Evolutionary conservation across 2,329 filamentous ascomycete species (phyloP).

Genomic region (Monosporascus sp.): DNA sequence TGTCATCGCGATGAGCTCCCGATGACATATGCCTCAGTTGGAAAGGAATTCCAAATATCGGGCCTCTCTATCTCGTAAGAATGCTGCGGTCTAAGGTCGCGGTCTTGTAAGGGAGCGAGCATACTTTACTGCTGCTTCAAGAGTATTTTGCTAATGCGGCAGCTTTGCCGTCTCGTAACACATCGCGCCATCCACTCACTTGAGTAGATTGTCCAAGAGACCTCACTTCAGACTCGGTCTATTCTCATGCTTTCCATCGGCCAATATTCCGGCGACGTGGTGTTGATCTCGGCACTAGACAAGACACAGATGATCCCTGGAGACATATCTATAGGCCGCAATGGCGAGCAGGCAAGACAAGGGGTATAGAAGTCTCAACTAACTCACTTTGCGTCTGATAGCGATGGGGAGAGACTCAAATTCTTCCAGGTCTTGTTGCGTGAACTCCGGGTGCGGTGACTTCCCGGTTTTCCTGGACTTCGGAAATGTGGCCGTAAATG

Average conservation of each 20-base stretch:
- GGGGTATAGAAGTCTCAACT: conserved; percentile 1
- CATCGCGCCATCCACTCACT: not conserved
- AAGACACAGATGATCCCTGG: not conserved
- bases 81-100: too few species aligned
- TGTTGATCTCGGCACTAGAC: not conserved
- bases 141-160: too few species aligned
- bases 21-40: too few species aligned
- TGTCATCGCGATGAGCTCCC: not conserved
- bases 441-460: conserved; percentile 24
- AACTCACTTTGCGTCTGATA: conserved; percentile 47
- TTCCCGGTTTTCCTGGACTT: conserved; percentile 7
- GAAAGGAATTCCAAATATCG: too few species aligned
- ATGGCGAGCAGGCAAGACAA: not conserved
- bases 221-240: not conserved
- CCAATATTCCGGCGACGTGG: not conserved
- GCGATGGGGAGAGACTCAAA: conserved; percentile 45
- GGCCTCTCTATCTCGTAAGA: too few species aligned
- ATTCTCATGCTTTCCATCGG: too few species aligned
- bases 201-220: not conserved
- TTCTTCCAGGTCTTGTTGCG: conserved; percentile 35
- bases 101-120: too few species aligned
- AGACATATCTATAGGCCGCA: not conserved
- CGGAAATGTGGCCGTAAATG: not conserved
- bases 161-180: too few species aligned
- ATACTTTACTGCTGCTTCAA: too few species aligned